These are phyloP conservation scores for Meripilus lineatus DNA, from an alignment of 1,284 basidiomycete genomes.

Conservation along the genomic window DNA sequence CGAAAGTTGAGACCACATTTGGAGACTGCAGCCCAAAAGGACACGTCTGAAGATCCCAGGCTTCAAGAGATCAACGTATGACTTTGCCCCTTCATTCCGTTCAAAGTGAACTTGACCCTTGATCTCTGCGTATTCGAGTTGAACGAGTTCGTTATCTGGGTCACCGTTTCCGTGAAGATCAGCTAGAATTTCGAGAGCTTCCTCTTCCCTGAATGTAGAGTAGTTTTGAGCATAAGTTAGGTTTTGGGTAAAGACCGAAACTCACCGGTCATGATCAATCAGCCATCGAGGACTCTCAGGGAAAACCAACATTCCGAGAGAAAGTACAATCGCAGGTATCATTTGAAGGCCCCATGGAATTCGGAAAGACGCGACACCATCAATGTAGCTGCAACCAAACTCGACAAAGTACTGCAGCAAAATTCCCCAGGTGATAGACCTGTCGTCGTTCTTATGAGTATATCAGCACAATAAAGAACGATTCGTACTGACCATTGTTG, in stretches of 20 bases:
- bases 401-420: conserved; percentile 71
- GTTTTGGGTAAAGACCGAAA: conserved; percentile 1
- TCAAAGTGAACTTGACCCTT: conserved; percentile 70
- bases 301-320: conserved; percentile 64
- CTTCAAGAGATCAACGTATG: conserved; percentile 61
- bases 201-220: conserved; percentile 42
- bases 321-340: conserved; percentile 68
- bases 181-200: conserved; percentile 74
- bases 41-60: conserved; percentile 41
- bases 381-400: conserved; percentile 71
- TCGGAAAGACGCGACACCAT: conserved; percentile 67
- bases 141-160: conserved; percentile 57
- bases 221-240: conserved; percentile 3
- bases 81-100: conserved; percentile 65
- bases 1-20: conserved; percentile 45
- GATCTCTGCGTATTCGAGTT: conserved; percentile 79
- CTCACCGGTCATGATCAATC: conserved; percentile 52
- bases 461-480: background rate
- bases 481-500: conserved; percentile 56
- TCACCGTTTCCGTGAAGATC: conserved; percentile 78
- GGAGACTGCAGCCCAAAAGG: conserved; percentile 36
- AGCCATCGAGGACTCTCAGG: conserved; percentile 66
- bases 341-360: conserved; percentile 78
- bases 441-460: conserved; percentile 9
- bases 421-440: conserved; percentile 73